Conservation (phyloP, 179 eudicot species). For the Beta corolliflora region DNA sequence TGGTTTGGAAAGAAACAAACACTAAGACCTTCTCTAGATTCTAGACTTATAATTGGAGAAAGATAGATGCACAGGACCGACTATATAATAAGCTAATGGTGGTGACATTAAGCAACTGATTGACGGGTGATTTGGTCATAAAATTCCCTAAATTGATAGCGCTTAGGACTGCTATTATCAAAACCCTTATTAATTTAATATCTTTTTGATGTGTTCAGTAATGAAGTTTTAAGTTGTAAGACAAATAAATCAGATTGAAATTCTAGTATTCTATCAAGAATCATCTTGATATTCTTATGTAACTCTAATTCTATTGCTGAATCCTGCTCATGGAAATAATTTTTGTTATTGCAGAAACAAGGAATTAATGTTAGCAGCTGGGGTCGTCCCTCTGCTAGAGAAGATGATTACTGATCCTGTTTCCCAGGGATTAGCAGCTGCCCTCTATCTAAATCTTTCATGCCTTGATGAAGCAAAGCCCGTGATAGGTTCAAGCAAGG, state of each 20-base stretch:
- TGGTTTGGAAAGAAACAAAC: neutral
- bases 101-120: no score
- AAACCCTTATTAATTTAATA: no score
- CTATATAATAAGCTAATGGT: no score
- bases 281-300: neutral
- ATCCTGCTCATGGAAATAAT: conserved; percentile 11
- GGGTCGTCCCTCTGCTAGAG: conserved; percentile 62
- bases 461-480: conserved; percentile 91
- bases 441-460: conserved; percentile 84
- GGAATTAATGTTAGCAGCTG: conserved; percentile 77
- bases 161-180: no score
- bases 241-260: neutral
- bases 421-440: conserved; percentile 68
- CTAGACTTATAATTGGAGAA: neutral
- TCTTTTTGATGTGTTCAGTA: neutral
- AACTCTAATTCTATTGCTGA: neutral
- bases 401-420: conserved; percentile 54
- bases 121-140: no score
- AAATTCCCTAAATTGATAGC: no score
- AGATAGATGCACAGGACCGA: no score
- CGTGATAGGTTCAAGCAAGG: conserved; percentile 66
- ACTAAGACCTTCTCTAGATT: neutral
- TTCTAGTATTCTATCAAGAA: neutral
- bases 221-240: neutral
- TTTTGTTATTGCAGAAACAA: conserved; percentile 43